Conservation (phyloP, 805 yeast genomes). For the Ogataea kodamae region DNA sequence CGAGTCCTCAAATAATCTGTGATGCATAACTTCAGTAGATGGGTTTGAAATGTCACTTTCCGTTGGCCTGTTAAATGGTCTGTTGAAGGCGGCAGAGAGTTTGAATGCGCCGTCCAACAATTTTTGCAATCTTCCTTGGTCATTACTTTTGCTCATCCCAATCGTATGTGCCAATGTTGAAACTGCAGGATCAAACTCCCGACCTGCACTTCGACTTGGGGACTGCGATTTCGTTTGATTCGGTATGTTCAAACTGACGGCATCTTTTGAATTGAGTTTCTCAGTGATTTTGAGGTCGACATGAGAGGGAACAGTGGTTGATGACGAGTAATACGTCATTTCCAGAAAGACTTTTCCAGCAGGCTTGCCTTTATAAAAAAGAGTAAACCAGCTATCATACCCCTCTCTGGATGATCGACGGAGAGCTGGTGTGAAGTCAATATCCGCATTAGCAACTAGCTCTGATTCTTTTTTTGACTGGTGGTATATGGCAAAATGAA, state of each 20-base stretch:
- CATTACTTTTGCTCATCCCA: no score
- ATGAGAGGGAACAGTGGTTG: constrained; percentile 30
- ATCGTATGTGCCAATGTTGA: no score
- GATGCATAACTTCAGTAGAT: constrained; percentile 1
- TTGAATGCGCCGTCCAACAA: constrained; percentile 1
- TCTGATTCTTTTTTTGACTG: constrained; percentile 85
- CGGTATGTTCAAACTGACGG: no score
- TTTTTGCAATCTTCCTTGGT: constrained; percentile 1
- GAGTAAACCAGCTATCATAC: constrained; percentile 78
- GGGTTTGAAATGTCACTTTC: constrained; percentile 15
- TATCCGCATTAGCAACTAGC: constrained; percentile 75
- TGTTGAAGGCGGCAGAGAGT: constrained; percentile 15
- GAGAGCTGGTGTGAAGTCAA: constrained; percentile 74
- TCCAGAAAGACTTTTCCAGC: constrained; percentile 91
- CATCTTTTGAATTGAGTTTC: constrained; percentile 17
- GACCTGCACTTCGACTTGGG: no score
- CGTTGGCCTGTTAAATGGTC: constrained; percentile 7
- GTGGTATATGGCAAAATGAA: constrained; percentile 76
- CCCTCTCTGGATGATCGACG: constrained; percentile 67
- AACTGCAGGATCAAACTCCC: no score
- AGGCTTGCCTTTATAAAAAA: constrained; percentile 61
- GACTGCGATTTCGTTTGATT: no score
- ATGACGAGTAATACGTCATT: constrained; percentile 80
- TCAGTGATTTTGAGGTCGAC: no score
- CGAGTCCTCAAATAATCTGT: constrained; percentile 28